Evolutionary conservation across 768 basidiomycete genomes (phyloP).

Genomic region (Suillus hirtellus): DNA sequence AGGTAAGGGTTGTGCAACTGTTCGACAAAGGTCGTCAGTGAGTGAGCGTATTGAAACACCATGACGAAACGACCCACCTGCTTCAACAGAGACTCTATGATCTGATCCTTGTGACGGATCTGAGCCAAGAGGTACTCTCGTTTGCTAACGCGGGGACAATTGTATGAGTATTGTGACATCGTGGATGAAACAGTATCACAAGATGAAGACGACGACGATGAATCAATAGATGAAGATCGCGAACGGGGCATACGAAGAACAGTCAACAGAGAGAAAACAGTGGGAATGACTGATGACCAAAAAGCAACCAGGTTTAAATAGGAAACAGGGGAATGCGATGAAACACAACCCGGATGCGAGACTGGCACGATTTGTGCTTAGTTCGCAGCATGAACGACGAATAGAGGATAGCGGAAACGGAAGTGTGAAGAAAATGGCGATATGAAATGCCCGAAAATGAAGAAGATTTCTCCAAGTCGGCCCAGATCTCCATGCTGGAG

Average conservation of each 20-base stretch:
- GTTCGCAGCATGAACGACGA: background rate
- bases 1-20: conserved; percentile 81
- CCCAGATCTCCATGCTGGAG: conserved; percentile 11
- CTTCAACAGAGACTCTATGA: conserved; percentile 83
- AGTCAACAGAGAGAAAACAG: background rate
- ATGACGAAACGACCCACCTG: conserved; percentile 47
- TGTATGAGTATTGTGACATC: conserved; percentile 24
- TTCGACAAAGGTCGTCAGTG: conserved; percentile 12
- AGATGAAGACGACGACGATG: conserved; percentile 31
- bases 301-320: conserved; percentile 1
- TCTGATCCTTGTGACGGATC: conserved; percentile 83
- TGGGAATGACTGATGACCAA: background rate
- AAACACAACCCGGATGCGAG: background rate
- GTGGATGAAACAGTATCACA: conserved; percentile 41
- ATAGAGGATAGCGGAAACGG: background rate
- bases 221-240: conserved; percentile 23
- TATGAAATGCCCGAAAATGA: conserved; percentile 1
- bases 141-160: conserved; percentile 54
- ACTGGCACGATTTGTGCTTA: conserved; percentile 1
- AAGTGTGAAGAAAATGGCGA: background rate
- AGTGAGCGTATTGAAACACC: background rate
- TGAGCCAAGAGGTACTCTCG: conserved; percentile 85
- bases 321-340: background rate
- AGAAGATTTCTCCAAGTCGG: conserved; percentile 7
- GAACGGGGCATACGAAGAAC: conserved; percentile 13